A percentile compares a stretch with the other conserved stretches of the same genome.
Evolutionary conservation across 2,329 filamentous ascomycete species (phyloP).

Genomic region (Monascus ruber): DNA sequence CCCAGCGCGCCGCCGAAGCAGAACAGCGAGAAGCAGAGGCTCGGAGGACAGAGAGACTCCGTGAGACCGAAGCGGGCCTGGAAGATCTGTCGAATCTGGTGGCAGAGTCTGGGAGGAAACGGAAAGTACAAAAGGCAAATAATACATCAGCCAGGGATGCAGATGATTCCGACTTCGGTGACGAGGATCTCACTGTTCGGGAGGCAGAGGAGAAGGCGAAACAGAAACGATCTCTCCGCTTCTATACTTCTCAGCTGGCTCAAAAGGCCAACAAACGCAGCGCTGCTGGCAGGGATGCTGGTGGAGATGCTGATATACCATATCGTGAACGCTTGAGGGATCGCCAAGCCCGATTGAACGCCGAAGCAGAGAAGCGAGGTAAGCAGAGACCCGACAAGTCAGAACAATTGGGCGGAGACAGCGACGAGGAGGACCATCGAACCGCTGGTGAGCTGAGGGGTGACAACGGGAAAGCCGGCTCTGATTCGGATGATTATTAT

Average conservation of each 20-base stretch:
- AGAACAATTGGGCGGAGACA: constrained; percentile 59
- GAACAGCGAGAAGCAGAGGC: constrained; percentile 45
- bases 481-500: constrained; percentile 57
- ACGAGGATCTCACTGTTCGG: constrained; percentile 71
- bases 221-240: constrained; percentile 84
- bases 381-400: constrained; percentile 50
- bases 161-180: constrained; percentile 82
- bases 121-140: constrained; percentile 24
- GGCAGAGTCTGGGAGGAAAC: constrained; percentile 36
- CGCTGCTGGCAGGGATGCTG: constrained; percentile 51
- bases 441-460: constrained; percentile 40
- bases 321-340: constrained; percentile 82
- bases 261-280: constrained; percentile 80
- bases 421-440: constrained; percentile 52
- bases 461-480: constrained; percentile 23
- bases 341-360: constrained; percentile 71
- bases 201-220: constrained; percentile 77
- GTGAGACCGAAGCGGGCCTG: constrained; percentile 56
- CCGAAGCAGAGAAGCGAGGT: constrained; percentile 77
- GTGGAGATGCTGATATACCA: constrained; percentile 51
- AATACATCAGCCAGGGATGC: constrained; percentile 25
- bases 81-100: constrained; percentile 57
- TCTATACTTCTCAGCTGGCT: constrained; percentile 95
- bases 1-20: constrained; percentile 39
- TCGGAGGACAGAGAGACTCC: constrained; percentile 42